phyloP scores from a whole-genome alignment of 805 yeast species.

The Barnettozyma pratensis region DNA sequence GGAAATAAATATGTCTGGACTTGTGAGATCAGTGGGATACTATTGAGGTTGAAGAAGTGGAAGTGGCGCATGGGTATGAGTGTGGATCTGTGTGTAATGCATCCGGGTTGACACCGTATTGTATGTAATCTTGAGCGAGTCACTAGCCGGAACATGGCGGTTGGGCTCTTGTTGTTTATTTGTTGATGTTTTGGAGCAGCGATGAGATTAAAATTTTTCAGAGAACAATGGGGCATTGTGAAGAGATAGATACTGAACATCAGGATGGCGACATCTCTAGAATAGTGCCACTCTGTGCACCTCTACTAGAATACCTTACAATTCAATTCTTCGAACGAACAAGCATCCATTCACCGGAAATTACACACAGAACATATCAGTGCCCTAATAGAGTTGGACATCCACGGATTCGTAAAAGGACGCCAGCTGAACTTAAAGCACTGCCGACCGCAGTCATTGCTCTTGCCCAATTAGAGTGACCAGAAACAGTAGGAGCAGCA shows the following conservation, averaged over 20 bases:
- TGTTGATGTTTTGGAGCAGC: neutral
- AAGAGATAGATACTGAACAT: too few relatives aligned
- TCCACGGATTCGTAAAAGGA: neutral
- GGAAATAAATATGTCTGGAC: neutral
- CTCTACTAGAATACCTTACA: too few relatives aligned
- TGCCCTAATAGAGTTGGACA: neutral
- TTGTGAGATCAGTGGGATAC: slow-evolving; percentile 24
- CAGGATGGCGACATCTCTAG: too few relatives aligned
- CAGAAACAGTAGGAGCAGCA: neutral
- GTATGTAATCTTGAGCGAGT: neutral
- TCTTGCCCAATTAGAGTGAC: neutral
- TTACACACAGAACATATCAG: neutral
- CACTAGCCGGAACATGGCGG: neutral
- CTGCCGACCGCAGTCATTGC: neutral
- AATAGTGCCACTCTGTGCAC: too few relatives aligned
- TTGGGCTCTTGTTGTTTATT: too few relatives aligned
- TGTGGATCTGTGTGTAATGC: neutral
- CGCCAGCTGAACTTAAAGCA: neutral
- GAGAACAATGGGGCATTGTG: too few relatives aligned
- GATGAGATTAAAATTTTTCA: neutral
- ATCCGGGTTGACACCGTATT: too few relatives aligned
- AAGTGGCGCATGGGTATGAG: neutral
- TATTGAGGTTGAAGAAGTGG: neutral
- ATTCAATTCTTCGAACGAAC: too few relatives aligned
- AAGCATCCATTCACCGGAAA: too few relatives aligned